These are phyloP conservation scores for Lachancea fermentati DNA, from an alignment of 805 yeast species.

Conservation along the genomic window DNA sequence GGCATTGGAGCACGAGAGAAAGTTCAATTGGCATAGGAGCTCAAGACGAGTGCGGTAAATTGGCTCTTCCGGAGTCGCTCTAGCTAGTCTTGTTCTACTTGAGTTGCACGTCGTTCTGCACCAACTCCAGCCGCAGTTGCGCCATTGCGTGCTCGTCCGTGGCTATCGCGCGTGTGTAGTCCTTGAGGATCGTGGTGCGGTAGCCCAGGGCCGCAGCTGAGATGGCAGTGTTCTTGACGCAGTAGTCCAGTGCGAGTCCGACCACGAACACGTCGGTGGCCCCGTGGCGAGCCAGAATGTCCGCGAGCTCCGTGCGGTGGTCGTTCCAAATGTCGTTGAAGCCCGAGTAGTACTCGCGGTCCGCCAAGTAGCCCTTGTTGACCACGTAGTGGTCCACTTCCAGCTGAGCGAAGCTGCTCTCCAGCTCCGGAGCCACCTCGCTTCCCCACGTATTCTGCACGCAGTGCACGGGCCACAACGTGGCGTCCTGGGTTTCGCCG, in stretches of 20 bases:
- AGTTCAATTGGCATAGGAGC: too few relatives aligned
- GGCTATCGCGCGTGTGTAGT: conserved; percentile 52
- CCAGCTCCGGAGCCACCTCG: conserved; percentile 48
- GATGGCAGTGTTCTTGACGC: conserved; percentile 73
- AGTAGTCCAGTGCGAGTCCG: conserved; percentile 83
- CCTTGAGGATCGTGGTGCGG: conserved; percentile 53
- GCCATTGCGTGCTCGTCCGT: conserved; percentile 33
- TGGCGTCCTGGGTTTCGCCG: conserved; percentile 33
- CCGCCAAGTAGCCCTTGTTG: conserved; percentile 63
- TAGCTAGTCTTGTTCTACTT: too few relatives aligned
- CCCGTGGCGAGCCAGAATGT: conserved; percentile 38
- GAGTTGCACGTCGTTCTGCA: conserved; percentile 15
- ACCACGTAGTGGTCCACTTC: conserved; percentile 40
- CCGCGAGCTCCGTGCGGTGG: conserved; percentile 61
- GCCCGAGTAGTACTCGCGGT: conserved; percentile 84
- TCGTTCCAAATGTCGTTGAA: conserved; percentile 74
- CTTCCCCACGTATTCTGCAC: conserved; percentile 68
- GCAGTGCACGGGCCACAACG: conserved; percentile 91
- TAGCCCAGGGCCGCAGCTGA: conserved; percentile 63
- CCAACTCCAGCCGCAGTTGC: conserved; percentile 17
- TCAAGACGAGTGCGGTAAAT: too few relatives aligned
- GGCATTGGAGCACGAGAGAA: too few relatives aligned
- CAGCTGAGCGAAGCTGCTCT: conserved; percentile 30
- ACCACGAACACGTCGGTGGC: conserved; percentile 64
- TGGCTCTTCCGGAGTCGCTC: too few relatives aligned